Conservation (phyloP, 176 grass and related monocot genomes). For the bread wheat (Triticum aestivum) region IWGSC_CS_RefSeq_v2.1 NC_057805.1:415794433-415794932, state of each 20-base stretch:
- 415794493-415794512: not conserved
- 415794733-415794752: slow-evolving; percentile 34
- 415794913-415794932: not conserved
- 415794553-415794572: not conserved
- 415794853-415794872: not conserved
- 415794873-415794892: not conserved
- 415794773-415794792: not conserved
- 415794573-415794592: slow-evolving; percentile 3
- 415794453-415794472: not conserved
- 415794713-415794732: slow-evolving; percentile 30
- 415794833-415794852: not conserved
- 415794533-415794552: not conserved
- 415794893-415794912: not conserved
- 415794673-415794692: slow-evolving; percentile 55
- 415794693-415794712: slow-evolving; percentile 34
- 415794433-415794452: slow-evolving; percentile 21
- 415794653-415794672: not conserved
- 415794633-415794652: not conserved
- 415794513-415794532: not conserved
- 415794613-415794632: slow-evolving; percentile 16
- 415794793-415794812: slow-evolving; percentile 3
- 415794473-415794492: not conserved
- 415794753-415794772: slow-evolving; percentile 22
- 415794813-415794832: not conserved
- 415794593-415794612: not conserved